These are phyloP conservation scores for Candida arabinofermentans DNA, from an alignment of 805 yeast species.

Conservation along the genomic window DNA sequence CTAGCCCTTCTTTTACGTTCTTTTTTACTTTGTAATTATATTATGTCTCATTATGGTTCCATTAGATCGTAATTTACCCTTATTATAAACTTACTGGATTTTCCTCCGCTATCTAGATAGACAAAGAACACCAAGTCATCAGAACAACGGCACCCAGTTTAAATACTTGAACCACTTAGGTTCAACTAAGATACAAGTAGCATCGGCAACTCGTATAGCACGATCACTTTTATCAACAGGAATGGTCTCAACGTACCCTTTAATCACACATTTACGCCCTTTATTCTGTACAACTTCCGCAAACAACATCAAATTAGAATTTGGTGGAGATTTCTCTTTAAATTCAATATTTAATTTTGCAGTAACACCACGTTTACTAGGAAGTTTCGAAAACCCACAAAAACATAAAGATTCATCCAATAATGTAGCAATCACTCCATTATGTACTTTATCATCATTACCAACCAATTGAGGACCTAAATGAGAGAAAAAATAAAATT, in stretches of 20 bases:
- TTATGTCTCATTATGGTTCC: no score
- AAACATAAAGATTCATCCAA: slow-evolving; percentile 82
- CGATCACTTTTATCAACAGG: slow-evolving; percentile 23
- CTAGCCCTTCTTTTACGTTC: no score
- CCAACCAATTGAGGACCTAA: slow-evolving; percentile 65
- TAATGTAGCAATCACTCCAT: slow-evolving; percentile 74
- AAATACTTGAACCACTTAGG: slow-evolving; percentile 85
- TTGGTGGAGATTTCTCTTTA: slow-evolving; percentile 53
- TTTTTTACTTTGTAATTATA: no score
- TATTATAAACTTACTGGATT: background rate
- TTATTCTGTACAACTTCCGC: slow-evolving; percentile 63
- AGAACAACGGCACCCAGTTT: slow-evolving; percentile 45
- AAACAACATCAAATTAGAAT: slow-evolving; percentile 58
- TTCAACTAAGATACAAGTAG: slow-evolving; percentile 71
- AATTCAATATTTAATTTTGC: slow-evolving; percentile 70
- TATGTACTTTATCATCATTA: slow-evolving; percentile 70
- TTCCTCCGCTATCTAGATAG: no score
- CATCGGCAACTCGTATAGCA: slow-evolving; percentile 41
- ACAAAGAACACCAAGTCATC: slow-evolving; percentile 2
- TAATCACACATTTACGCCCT: slow-evolving; percentile 80
- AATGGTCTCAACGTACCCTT: slow-evolving; percentile 59
- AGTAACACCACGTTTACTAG: slow-evolving; percentile 84
- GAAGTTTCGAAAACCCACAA: slow-evolving; percentile 80
- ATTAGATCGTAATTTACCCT: no score
- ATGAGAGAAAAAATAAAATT: slow-evolving; percentile 63